phyloP scores from a whole-genome alignment of 2,329 filamentous ascomycete species.

The Passalora sequoiae region DNA sequence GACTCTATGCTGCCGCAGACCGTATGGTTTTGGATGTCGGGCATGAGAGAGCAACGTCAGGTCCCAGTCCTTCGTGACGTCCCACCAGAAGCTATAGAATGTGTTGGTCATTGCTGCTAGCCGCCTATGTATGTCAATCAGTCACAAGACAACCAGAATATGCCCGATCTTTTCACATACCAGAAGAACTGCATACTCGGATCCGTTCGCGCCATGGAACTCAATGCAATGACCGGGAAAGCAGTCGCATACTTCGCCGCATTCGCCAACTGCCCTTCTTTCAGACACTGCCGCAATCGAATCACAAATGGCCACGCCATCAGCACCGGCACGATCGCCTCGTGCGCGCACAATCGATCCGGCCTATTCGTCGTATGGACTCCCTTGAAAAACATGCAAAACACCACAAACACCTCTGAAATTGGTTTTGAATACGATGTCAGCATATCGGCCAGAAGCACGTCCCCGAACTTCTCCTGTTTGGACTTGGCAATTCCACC shows the following conservation, averaged over 20 bases:
- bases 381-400: constrained; percentile 76
- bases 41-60: constrained; percentile 66
- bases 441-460: constrained; percentile 85
- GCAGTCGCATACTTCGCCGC: constrained; percentile 91
- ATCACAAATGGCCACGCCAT: constrained; percentile 79
- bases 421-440: constrained; percentile 93
- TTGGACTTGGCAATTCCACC: constrained; percentile 81
- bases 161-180: constrained; percentile 9
- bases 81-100: constrained; percentile 97
- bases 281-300: constrained; percentile 85
- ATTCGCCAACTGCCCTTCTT: constrained; percentile 81
- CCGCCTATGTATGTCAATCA: no score
- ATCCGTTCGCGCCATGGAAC: constrained; percentile 20
- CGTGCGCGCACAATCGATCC: constrained; percentile 74
- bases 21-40: constrained; percentile 65
- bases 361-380: constrained; percentile 73
- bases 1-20: constrained; percentile 67
- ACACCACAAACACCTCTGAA: constrained; percentile 78
- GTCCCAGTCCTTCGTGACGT: constrained; percentile 95
- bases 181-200: constrained; percentile 18
- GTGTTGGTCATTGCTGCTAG: constrained; percentile 62
- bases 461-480: constrained; percentile 91
- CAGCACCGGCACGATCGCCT: constrained; percentile 74
- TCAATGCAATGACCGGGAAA: constrained; percentile 80
- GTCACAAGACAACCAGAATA: not conserved